Evolutionary conservation across 129 eudicot species (phyloP), one percentile per base, ranked within the genome.

Genomic region (Chrysanthemum makinoi): DNA sequence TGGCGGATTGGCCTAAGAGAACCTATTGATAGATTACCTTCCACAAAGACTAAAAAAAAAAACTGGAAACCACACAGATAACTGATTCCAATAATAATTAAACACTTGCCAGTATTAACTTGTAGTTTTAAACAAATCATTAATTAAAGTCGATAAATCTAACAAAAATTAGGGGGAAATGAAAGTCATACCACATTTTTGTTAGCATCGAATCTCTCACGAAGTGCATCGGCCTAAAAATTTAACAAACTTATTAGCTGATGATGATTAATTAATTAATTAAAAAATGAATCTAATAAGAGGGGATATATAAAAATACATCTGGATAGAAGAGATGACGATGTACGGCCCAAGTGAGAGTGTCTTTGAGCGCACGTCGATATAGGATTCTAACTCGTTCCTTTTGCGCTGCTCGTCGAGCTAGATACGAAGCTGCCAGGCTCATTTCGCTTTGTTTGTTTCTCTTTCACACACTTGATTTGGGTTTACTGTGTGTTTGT

Each of bases 341-440:
- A 69, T 94, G 99, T 26, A 94, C 99, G 74, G 99, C 97, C 99
- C 99, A 94, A 78, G 81, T 90, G 77, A 94, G 99, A 67, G 97
- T 87, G 73, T 90, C 94, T 79, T 83, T 86, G 79, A 95, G 97
- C 6, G 96, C 89, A 14, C 91, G 78, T 17, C 97, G 79, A 83
- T 95, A 95, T 12, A 95, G 88, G 70, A 88, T 84, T 70, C 99
- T 56, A 0, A 94, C 96, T 69, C 84, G 70, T 81, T 95, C 97
- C 85, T 83, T 90, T 88, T 95, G 99, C 2, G 87, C 91, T 0
- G 99, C 96, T 50, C 99, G 83, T 62, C 92, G 77, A 54, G 84
- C 89, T 57, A 95, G 35, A 80, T 87, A 95, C 65, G 97, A 81
- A 55, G 90, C 75, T 66, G 83, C 79, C 47, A 68, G 66, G 81